Evolutionary conservation across 1,139 yeast genomes (phyloP), one percentile per base, ranked within the genome.

Genomic region (Zhuliangozyma parablackwelliae): DNA sequence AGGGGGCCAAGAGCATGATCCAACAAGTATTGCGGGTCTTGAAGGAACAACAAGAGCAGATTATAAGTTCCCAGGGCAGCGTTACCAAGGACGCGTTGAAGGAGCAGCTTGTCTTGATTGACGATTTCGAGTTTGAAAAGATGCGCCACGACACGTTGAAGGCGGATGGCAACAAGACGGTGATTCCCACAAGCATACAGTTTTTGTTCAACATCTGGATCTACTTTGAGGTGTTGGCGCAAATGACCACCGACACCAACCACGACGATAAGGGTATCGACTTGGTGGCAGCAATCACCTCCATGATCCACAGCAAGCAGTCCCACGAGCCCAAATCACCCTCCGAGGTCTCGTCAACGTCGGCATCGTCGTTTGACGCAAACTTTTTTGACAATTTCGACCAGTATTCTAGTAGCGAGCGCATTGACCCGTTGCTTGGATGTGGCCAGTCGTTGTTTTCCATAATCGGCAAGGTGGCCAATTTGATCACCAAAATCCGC

Each of bases 1-100:
- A 75, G 49, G 86, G 86, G 11, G 86, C 87, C 3, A 71, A 76
- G 43, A 72, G 78, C 25, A 76, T 80, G 75, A 78, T 80, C 43
- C 72, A 72, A 41, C 69, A 66, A 42, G 70, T 74, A 2, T 53
- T 67, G 52, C 42, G 58, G 30, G 41, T 67, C 23, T 53, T 69
- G 26, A 54, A 49, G 38, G 58, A 59, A 9, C 57, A 56, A 28
- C 63, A 60, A 34, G 42, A 44, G 10, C 42, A 54, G 31, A 34
- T 45, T 5, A 7, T 7, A 7, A 9, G 10, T 3, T 33, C 35
- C 10, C 48, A 49, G 28, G 42, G 48, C 21, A 34, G 46, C 29
- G 28, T 39, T 11, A 3, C 31, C 3, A 48, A 49, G 25, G 46
- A 48, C 33, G 50, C 48, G 20, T 44, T 59, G 21, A 56, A 52